Evolutionary conservation across 139 green algal species (phyloP).

Genomic region (Spirogloea muscicola): DNA sequence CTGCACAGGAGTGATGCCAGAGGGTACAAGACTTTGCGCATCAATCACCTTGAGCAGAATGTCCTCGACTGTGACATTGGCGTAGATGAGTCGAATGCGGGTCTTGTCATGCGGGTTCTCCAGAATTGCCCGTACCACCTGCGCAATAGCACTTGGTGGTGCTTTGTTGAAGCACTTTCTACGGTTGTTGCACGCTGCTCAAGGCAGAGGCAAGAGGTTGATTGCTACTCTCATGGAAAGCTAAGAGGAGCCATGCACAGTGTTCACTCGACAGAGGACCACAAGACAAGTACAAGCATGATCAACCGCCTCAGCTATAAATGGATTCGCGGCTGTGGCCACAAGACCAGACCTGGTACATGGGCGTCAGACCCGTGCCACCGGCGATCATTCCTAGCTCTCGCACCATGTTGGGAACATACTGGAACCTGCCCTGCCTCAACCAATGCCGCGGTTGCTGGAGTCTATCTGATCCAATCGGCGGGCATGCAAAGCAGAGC

Average conservation of each 20-base stretch:
- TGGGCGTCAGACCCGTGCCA: conserved; percentile 92
- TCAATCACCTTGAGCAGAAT: conserved; percentile 71
- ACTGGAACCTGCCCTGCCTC: conserved; percentile 35
- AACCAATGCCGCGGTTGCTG: not conserved
- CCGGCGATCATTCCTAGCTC: conserved; percentile 82
- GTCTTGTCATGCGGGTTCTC: conserved; percentile 58
- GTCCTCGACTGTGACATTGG: conserved; percentile 81
- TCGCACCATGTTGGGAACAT: conserved; percentile 51
- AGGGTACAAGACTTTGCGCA: not conserved
- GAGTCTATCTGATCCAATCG: not conserved
- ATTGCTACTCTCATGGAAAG: not conserved
- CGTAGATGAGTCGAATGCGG: conserved; percentile 76
- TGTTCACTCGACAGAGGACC: not conserved
- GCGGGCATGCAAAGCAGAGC: not conserved
- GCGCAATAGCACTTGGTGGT: not conserved
- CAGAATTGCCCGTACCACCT: conserved; percentile 52
- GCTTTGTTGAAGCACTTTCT: not conserved
- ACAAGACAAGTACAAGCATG: not conserved
- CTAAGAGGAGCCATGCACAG: not conserved
- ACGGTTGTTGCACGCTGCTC: not conserved
- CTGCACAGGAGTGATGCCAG: not conserved
- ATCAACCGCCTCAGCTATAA: not conserved
- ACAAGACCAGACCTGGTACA: conserved; percentile 78
- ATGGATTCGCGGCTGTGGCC: not conserved
- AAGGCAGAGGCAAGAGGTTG: not conserved